Evolutionary conservation across 2,329 filamentous ascomycete genomes (phyloP).

Genomic region (Fusarium sp.): DNA sequence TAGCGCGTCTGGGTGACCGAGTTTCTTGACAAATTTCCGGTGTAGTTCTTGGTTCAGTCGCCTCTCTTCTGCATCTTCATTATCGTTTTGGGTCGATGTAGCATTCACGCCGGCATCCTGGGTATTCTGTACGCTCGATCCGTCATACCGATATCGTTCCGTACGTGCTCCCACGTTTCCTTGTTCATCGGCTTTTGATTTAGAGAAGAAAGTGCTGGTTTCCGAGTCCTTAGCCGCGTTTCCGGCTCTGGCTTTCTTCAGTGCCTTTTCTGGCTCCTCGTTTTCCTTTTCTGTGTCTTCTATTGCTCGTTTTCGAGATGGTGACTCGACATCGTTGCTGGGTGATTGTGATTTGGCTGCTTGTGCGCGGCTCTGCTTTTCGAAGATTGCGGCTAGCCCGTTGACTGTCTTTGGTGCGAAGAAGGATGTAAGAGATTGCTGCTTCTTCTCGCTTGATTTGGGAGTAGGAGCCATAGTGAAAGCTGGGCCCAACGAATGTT

Average conservation of each 20-base stretch:
- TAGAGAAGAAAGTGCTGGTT: constrained; percentile 53
- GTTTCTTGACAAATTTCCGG: constrained; percentile 86
- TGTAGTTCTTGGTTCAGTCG: constrained; percentile 79
- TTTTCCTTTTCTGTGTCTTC: constrained; percentile 60
- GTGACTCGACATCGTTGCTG: constrained; percentile 46
- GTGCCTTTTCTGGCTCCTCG: constrained; percentile 51
- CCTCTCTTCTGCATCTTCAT: constrained; percentile 63
- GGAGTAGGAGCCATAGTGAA: constrained; percentile 52
- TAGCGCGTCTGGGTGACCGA: constrained; percentile 87
- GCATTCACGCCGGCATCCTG: constrained; percentile 46
- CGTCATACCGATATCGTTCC: constrained; percentile 64
- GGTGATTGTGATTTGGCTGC: constrained; percentile 43
- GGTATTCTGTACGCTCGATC: constrained; percentile 53
- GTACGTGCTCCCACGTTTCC: constrained; percentile 55
- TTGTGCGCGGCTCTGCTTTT: constrained; percentile 48
- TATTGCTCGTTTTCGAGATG: constrained; percentile 63
- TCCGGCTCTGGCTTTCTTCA: constrained; percentile 60
- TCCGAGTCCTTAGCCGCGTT: constrained; percentile 53
- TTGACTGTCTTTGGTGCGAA: constrained; percentile 74
- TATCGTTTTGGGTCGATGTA: constrained; percentile 50
- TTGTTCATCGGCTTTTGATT: constrained; percentile 28
- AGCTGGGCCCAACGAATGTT: not conserved
- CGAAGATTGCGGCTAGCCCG: constrained; percentile 54
- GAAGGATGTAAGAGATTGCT: constrained; percentile 88
- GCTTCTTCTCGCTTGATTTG: constrained; percentile 69